phyloP scores from a whole-genome alignment of 345 rosid genomes.

The Bruguiera parviflora region DNA sequence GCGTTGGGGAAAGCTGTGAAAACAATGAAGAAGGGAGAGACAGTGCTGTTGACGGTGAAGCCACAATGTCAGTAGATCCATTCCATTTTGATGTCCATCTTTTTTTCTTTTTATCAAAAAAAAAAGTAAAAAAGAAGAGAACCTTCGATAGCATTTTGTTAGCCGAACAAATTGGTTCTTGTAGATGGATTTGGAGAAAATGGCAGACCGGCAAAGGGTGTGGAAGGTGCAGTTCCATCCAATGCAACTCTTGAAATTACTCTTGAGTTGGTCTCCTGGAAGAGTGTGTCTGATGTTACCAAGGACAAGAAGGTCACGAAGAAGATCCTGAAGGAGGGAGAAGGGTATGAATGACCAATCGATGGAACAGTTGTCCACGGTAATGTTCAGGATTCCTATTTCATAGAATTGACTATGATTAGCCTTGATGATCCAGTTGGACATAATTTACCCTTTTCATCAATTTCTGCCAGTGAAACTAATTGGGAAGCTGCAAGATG shows the following conservation, averaged over 20 bases:
- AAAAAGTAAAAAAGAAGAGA: neutral
- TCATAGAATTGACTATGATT: neutral
- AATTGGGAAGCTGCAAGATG: slow-evolving; percentile 78
- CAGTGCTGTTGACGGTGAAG: slow-evolving; percentile 69
- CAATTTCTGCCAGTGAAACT: slow-evolving; percentile 58
- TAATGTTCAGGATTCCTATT: slow-evolving; percentile 7
- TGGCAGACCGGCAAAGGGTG: slow-evolving; percentile 55
- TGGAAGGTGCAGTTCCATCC: slow-evolving; percentile 70
- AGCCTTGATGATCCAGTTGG: neutral
- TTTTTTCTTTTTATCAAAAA: neutral
- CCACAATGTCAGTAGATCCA: slow-evolving; percentile 52
- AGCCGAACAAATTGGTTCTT: neutral
- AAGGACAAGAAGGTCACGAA: slow-evolving; percentile 80
- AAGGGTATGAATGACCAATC: slow-evolving; percentile 75
- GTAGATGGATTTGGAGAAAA: slow-evolving; percentile 85
- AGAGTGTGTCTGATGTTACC: slow-evolving; percentile 78
- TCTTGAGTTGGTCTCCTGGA: slow-evolving; percentile 82
- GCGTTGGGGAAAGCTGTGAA: slow-evolving; percentile 74
- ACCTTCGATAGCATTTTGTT: neutral
- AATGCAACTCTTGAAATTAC: slow-evolving; percentile 63
- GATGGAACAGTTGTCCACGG: slow-evolving; percentile 79
- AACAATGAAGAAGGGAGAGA: slow-evolving; percentile 91
- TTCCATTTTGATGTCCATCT: no score
- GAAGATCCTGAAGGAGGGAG: slow-evolving; percentile 82
- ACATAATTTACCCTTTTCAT: neutral